Evolutionary conservation across 805 yeast genomes (phyloP).

Genomic region (Yarrowia osloensis): DNA sequence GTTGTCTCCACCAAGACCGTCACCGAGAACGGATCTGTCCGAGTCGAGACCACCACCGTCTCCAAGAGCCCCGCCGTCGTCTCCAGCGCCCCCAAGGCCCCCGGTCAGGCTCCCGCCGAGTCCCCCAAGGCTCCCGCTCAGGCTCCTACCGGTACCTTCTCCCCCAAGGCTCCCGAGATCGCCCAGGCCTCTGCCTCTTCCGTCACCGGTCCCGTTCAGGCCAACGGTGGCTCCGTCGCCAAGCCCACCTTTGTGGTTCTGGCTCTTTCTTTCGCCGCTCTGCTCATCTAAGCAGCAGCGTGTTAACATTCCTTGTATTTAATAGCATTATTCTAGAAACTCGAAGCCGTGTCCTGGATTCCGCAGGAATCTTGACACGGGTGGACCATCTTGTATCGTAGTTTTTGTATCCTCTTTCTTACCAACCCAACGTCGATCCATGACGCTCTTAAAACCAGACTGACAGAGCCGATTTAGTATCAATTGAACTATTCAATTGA

Average conservation of each 20-base stretch:
- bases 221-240: background rate
- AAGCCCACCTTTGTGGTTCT: background rate
- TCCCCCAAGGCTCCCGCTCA: background rate
- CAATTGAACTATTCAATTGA: too few species aligned
- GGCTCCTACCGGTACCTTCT: background rate
- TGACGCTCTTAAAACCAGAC: too few species aligned
- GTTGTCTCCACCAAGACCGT: background rate
- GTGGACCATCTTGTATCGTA: too few species aligned
- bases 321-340: background rate
- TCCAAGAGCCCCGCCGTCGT: too few species aligned
- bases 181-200: background rate
- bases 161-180: background rate
- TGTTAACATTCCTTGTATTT: background rate
- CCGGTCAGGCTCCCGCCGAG: background rate
- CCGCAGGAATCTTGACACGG: too few species aligned
- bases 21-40: too few species aligned
- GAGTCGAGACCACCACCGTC: too few species aligned
- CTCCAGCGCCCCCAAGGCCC: background rate
- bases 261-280: conserved; percentile 6
- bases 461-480: too few species aligned
- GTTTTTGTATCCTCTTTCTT: too few species aligned
- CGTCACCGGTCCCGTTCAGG: background rate
- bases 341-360: background rate
- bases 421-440: too few species aligned
- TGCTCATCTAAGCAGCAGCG: background rate